phyloP scores from a whole-genome alignment of 2,329 filamentous ascomycete genomes.

The Aspergillus eucalypticola region DNA sequence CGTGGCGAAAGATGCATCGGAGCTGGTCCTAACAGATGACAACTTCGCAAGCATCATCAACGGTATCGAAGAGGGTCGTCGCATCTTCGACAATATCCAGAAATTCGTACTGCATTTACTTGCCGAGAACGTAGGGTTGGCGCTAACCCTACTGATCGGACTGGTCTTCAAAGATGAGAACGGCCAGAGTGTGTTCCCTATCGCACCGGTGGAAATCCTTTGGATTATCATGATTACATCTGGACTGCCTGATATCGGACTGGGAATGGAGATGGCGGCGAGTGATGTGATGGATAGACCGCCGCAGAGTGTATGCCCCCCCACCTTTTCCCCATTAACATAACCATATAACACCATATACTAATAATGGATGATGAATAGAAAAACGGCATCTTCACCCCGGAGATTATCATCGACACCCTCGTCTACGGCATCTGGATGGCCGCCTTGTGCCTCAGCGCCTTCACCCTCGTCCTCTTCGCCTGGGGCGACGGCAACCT shows the following conservation, averaged over 20 bases:
- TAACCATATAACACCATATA: too few species aligned
- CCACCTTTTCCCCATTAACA: too few species aligned
- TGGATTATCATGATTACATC: slow-evolving; percentile 96
- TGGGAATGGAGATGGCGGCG: slow-evolving; percentile 75
- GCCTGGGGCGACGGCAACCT: slow-evolving; percentile 62
- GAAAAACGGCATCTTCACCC: slow-evolving; percentile 71
- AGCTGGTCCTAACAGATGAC: slow-evolving; percentile 73
- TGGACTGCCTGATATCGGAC: slow-evolving; percentile 81
- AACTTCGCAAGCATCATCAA: slow-evolving; percentile 86
- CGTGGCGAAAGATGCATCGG: slow-evolving; percentile 70
- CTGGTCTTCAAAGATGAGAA: slow-evolving; percentile 74
- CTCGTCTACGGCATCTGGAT: slow-evolving; percentile 77
- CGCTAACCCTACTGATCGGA: slow-evolving; percentile 76
- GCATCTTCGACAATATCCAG: slow-evolving; percentile 88
- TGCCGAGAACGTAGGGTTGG: slow-evolving; percentile 80
- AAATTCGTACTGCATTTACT: slow-evolving; percentile 82
- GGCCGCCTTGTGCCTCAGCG: slow-evolving; percentile 65
- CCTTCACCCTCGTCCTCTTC: slow-evolving; percentile 66
- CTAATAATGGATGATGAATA: slow-evolving; percentile 14
- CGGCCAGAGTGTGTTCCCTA: slow-evolving; percentile 77
- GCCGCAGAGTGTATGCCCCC: slow-evolving; percentile 57
- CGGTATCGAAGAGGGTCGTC: slow-evolving; percentile 78
- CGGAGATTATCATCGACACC: slow-evolving; percentile 77
- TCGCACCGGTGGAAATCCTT: slow-evolving; percentile 81
- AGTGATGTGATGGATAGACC: slow-evolving; percentile 77